Base-by-base conservation (phyloP, 140 eudicot genomes). In the Ambrosia hybrid region DNA sequence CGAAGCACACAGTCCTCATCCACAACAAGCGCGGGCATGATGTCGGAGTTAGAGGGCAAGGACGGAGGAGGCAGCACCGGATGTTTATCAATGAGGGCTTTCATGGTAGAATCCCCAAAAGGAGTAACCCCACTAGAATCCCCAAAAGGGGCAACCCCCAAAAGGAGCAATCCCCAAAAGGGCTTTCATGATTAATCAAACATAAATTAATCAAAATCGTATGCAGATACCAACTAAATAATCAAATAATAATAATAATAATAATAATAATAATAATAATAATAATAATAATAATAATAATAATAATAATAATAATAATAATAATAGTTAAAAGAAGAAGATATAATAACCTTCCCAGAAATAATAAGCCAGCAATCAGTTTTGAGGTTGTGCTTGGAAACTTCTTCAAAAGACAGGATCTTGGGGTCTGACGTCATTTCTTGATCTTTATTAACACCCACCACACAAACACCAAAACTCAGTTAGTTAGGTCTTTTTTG, bases 301-400 rank as follows among this genome's bases (percentile, higher is more conserved):
- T 1, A 49, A 49, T 3, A 49, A n/a, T 21, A 65, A 41, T 3
- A 48, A 0, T 37, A 45, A 8, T 4, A 41, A 41, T 4, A 49
- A 49, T 1, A 49, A 49, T 3, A 49, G 26, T 21, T 21, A 21
- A n/a, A 21, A 77, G 37, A n/a, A 65, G 6, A 74, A 51, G 16
- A 68, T 38, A 60, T 67, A 21, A 53, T 34, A 79, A 89, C 96
- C 96, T 89, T 89, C 21, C 87, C 90, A 45, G 83, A 72, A 61
- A 89, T 84, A 59, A 86, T 75, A 16, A 89, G 17, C 96, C 93
- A 89, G 85, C 96, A 89, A 84, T 87, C 93, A 26, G 72, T 78
- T 68, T 77, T 87, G 65, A 10, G 45, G 52, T 82, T 79, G 79
- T 87, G 93, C 72, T 84, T 87, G 0, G 84, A 73, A 13, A 87